Base-by-base conservation (phyloP, 1,139 yeast species). In the Candida sp. region DNA sequence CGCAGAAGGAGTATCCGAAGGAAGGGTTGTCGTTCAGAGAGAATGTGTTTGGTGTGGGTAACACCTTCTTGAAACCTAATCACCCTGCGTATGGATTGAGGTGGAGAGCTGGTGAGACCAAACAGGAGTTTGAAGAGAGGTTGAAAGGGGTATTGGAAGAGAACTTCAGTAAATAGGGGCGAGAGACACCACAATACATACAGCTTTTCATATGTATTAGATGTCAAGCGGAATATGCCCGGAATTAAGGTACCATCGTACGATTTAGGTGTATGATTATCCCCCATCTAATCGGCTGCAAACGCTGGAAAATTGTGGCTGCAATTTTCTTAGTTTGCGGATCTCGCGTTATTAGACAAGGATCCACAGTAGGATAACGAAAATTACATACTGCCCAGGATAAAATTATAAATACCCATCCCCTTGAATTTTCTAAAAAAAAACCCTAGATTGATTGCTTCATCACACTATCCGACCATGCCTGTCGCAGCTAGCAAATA, bases 31-130 rank as follows among this genome's bases (percentile, higher is more conserved):
- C 65, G 7, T 61, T 55, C 49, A 55, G 66, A 46, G 66, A 63
- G 44, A 60, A 60, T 38, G 23, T 63, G 3, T 63, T 59, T 47
- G 66, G 66, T 5, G 47, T 52, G 3, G 62, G 56, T 11, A 50
- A 63, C 4, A 52, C 54, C 7, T 63, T 46, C 50, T 50, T 62
- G 22, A 48, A 44, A 31, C 55, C 57, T 5, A 51, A 58, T 56
- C 78, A 73, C 50, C 74, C 74, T 8, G 77, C 78, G 5, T 55
- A 71, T 54, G 60, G 58, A 1, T 58, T 73, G 40, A 69, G 73
- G 60, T 73, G 78, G 78, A 61, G 59, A 41, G 66, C 69, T n/a
- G 70, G 67, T 25, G 72, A 66, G 49, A 49, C 71, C 1, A 67
- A 62, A 50, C 70, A 67, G 47, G 72, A 69, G 25, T 70, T 69